Base-by-base conservation (phyloP, 768 basidiomycete species). In the Tephrocybe sp. region DNA sequence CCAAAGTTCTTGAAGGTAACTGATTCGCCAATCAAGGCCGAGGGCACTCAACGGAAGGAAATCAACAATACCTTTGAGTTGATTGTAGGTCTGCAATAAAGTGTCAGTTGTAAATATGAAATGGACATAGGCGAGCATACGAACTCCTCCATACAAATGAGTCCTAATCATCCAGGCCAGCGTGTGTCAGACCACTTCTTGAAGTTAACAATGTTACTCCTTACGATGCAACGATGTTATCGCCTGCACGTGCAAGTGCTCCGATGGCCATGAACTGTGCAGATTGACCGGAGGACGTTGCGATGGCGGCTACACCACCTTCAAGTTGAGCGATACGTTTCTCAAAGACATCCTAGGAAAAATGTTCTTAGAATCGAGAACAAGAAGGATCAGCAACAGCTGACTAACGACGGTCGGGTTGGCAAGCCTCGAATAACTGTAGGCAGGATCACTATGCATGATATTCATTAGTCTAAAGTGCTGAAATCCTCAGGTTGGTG, bases 281-380 rank as follows among this genome's bases (percentile, higher is more conserved):
- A 6, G 86, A 73, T 62, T 90, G 88, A 0, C 90, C 90, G 48
- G 85, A 86, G 3, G 87, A 70, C 0, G 84, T 76, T 2, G 89
- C 89, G 3, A 92, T 76, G 5, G 90, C 90, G 0, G 87, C 88
- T 1, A 72, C 73, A 21, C 90, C 90, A 10, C 88, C 86, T 65
- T 93, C 90, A n/a, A 92, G 75, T 0, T 86, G 86, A 3, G 87
- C 84, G 23, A 91, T 84, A 6, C 90, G 82, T 50, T 84, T 77
- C 65, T 92, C 90, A 57, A 93, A 90, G 1, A 90, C 85, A 49
- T 84, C 85, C 86, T 88, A 49, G 28, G 42, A 34, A 24, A 24
- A n/a, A 30, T 15, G 8, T 34, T 3, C n/a, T n/a, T n/a, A n/a
- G n/a, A 5, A 14, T 34, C 10, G 23, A 15, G 20, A 20, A 28